Conservation (phyloP, 179 eudicot species). For the Nepenthes alata region DNA sequence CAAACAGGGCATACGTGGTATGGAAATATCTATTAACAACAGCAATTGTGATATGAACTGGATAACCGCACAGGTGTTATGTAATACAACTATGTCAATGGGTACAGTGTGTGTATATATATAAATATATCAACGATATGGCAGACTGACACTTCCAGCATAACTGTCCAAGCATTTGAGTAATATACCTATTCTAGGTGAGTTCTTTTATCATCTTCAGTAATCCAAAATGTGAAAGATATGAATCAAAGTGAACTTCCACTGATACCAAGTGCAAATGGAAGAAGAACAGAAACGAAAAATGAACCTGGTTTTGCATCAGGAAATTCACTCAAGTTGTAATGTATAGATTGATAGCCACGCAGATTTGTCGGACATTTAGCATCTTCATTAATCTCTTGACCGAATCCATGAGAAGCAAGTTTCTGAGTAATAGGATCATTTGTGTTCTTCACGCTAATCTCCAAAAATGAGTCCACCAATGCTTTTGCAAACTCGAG, state of each 20-base stretch:
- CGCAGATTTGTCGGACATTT: constrained; percentile 13
- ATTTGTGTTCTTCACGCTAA: constrained; percentile 23
- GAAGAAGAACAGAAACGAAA: constrained; percentile 6
- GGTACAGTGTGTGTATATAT: too few species aligned
- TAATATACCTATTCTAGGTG: too few species aligned
- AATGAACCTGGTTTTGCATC: constrained; percentile 79
- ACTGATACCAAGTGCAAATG: background rate
- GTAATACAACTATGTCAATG: too few species aligned
- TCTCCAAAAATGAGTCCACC: constrained; percentile 70
- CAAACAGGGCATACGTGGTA: too few species aligned
- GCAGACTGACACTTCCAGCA: too few species aligned
- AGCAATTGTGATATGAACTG: too few species aligned
- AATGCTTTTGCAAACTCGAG: constrained; percentile 69
- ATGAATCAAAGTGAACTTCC: background rate
- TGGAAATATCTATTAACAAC: too few species aligned
- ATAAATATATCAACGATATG: too few species aligned
- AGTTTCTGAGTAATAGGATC: constrained; percentile 13
- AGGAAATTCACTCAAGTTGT: constrained; percentile 58
- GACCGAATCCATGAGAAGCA: constrained; percentile 18
- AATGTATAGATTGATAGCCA: constrained; percentile 20
- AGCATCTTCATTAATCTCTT: constrained; percentile 21
- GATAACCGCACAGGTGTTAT: too few species aligned
- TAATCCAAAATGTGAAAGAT: too few species aligned
- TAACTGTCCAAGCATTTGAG: too few species aligned
- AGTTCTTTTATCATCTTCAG: too few species aligned